A percentile compares a stretch with the other conserved stretches of the same genome.
Evolutionary conservation across 345 rosid species (phyloP).

Genomic region (Anacardium occidentale): DNA sequence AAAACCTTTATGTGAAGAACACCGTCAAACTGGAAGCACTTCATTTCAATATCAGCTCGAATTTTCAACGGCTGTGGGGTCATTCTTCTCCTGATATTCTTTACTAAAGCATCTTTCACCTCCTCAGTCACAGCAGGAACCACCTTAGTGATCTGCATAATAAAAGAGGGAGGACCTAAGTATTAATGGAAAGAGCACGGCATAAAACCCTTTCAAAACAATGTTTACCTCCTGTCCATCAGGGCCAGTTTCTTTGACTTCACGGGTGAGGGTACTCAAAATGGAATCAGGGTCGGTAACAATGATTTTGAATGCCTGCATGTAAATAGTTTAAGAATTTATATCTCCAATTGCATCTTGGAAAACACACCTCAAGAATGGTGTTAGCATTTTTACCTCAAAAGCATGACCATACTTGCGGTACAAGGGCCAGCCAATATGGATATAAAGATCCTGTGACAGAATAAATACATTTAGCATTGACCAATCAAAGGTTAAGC

Average conservation of each 20-base stretch:
- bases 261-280: constrained; percentile 71
- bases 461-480: constrained; percentile 11
- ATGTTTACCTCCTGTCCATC: constrained; percentile 83
- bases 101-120: constrained; percentile 80
- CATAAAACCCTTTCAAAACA: constrained; percentile 7
- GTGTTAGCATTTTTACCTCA: constrained; percentile 55
- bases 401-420: constrained; percentile 92
- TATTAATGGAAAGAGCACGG: neutral
- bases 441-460: constrained; percentile 72
- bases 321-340: constrained; percentile 7
- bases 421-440: constrained; percentile 93
- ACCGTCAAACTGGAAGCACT: constrained; percentile 97
- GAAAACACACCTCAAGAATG: neutral
- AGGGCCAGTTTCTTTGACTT: constrained; percentile 79
- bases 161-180: constrained; percentile 15
- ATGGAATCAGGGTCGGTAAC: constrained; percentile 91
- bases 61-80: constrained; percentile 95
- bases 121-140: constrained; percentile 86
- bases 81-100: constrained; percentile 92
- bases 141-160: constrained; percentile 64
- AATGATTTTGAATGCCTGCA: constrained; percentile 88
- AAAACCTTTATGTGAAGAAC: constrained; percentile 93
- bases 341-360: neutral
- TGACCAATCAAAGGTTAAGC: constrained; percentile 2
- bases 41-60: constrained; percentile 93